phyloP scores from a whole-genome alignment of 306 rosid genomes.

The Cicer chorassanicum region DNA sequence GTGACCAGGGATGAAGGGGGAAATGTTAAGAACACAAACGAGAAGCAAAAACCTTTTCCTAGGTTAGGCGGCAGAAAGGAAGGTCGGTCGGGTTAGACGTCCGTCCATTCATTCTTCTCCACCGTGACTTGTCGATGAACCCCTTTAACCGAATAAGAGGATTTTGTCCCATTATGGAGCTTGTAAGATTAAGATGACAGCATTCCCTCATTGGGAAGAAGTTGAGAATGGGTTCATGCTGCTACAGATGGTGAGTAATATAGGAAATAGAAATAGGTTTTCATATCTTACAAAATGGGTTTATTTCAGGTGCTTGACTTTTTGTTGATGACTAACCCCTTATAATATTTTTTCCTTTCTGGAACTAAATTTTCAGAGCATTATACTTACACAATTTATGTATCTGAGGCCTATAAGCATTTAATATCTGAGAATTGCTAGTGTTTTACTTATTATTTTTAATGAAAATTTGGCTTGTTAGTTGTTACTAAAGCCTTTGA shows the following conservation, averaged over 20 bases:
- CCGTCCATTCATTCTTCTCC: constrained; percentile 10
- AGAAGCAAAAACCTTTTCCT: constrained; percentile 48
- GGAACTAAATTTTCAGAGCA: constrained; percentile 31
- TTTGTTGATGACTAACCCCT: constrained; percentile 48
- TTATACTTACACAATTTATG: constrained; percentile 18
- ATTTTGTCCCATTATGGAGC: constrained; percentile 41
- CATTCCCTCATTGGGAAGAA: constrained; percentile 29
- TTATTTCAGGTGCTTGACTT: constrained; percentile 42
- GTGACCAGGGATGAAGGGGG: constrained; percentile 56
- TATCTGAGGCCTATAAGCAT: constrained; percentile 28
- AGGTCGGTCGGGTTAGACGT: constrained; percentile 60
- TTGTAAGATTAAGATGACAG: constrained; percentile 45
- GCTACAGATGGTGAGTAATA: constrained; percentile 45
- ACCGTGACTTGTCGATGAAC: constrained; percentile 44
- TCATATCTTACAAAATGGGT: constrained; percentile 37
- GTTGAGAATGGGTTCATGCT: constrained; percentile 40
- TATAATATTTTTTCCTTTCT: constrained; percentile 18
- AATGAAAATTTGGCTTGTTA: background rate
- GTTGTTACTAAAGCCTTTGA: background rate
- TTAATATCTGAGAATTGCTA: constrained; percentile 11
- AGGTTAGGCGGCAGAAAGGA: constrained; percentile 82
- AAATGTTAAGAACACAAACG: constrained; percentile 44
- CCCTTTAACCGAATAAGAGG: constrained; percentile 42
- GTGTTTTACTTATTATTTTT: background rate
- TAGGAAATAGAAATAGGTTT: constrained; percentile 45